These are phyloP conservation scores for Hevea brasiliensis DNA, from an alignment of 345 rosid genomes.

Conservation along the genomic window DNA sequence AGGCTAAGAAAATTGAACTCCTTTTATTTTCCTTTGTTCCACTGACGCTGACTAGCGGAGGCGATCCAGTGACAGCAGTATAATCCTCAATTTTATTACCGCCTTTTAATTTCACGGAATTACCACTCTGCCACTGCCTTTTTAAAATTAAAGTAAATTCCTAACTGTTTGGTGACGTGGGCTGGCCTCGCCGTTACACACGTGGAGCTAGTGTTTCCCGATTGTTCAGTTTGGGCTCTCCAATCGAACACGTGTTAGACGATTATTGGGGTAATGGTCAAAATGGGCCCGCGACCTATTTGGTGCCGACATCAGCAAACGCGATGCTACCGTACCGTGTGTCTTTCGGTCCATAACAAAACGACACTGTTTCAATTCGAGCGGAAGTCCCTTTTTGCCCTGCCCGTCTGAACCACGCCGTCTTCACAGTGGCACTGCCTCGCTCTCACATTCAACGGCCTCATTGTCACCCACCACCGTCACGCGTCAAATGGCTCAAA, in stretches of 20 bases:
- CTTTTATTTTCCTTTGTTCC: background rate
- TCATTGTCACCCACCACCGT: background rate
- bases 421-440: background rate
- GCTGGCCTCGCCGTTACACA: background rate
- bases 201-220: background rate
- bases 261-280: background rate
- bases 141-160: background rate
- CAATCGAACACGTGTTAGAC: background rate
- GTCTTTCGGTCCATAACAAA: background rate
- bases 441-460: too few species aligned
- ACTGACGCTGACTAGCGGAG: background rate
- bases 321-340: background rate
- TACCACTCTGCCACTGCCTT: background rate
- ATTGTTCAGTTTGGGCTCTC: background rate
- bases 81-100: background rate
- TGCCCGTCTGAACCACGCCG: background rate
- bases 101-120: background rate
- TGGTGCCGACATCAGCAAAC: background rate
- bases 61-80: background rate
- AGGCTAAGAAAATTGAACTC: background rate
- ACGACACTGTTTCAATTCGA: background rate
- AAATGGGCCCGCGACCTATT: background rate
- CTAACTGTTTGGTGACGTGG: background rate
- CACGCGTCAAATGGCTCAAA: too few species aligned
- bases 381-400: too few species aligned